Percentiles rank a stretch among this genome's conserved stretches.
Evolutionary conservation across 441 rosid species (phyloP).

Genomic region (Gossypium laxum): DNA sequence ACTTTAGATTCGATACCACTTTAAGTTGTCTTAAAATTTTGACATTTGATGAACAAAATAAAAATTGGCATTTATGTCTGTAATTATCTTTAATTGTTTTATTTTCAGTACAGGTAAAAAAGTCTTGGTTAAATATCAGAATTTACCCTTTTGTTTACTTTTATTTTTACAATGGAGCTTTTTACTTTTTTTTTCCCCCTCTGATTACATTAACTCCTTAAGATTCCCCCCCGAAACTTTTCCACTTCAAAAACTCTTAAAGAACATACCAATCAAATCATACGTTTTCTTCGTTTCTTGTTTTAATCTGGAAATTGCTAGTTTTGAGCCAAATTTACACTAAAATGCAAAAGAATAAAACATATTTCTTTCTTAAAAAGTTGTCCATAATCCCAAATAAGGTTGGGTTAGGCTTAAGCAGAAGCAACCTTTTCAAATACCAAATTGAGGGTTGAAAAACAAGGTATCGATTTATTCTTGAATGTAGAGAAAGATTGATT

Average conservation of each 20-base stretch:
- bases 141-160: neutral
- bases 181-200: neutral
- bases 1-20: conserved; percentile 20
- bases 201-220: neutral
- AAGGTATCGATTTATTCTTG: too few relatives aligned
- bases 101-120: neutral
- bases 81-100: neutral
- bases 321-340: neutral
- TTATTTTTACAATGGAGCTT: neutral
- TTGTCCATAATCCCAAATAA: too few relatives aligned
- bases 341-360: neutral
- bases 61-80: neutral
- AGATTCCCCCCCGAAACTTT: neutral
- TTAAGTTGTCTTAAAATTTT: neutral
- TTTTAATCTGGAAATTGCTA: neutral
- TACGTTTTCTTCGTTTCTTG: neutral
- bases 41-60: neutral
- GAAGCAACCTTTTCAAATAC: too few relatives aligned
- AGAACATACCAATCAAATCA: neutral
- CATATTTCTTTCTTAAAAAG: neutral
- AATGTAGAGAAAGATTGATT: too few relatives aligned
- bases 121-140: neutral
- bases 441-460: too few relatives aligned
- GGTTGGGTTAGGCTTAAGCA: too few relatives aligned
- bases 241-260: too few relatives aligned